Conservation (phyloP, 2,329 filamentous ascomycete species). For the Botrytis elliptica region DNA sequence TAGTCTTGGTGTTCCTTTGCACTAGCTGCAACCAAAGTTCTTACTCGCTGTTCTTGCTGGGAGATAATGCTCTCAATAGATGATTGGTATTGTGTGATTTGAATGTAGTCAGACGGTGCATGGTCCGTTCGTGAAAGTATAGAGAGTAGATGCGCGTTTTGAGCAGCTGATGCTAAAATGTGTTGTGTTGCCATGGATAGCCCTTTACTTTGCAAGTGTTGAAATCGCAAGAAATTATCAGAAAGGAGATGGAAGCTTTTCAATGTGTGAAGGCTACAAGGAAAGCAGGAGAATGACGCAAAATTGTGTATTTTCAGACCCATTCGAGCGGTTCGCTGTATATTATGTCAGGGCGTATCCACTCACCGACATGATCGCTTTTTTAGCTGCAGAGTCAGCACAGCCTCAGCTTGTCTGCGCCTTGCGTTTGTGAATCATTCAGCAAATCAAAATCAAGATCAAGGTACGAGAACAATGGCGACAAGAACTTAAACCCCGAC, state of each 20-base stretch:
- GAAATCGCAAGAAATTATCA: background rate
- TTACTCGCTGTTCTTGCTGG: constrained; percentile 42
- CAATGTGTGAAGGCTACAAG: background rate
- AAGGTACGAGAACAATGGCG: background rate
- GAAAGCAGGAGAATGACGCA: background rate
- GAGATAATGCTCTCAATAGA: constrained; percentile 47
- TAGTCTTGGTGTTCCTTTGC: constrained; percentile 50
- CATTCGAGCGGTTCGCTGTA: background rate
- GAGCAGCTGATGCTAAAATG: constrained; percentile 15
- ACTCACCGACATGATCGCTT: background rate
- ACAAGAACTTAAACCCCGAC: background rate
- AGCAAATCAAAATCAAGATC: background rate
- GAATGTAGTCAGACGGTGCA: constrained; percentile 46
- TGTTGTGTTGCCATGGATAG: constrained; percentile 11
- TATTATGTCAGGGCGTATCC: background rate
- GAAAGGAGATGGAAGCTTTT: background rate
- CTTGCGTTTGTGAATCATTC: constrained; percentile 1
- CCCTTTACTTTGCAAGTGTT: background rate
- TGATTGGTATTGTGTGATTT: constrained; percentile 47
- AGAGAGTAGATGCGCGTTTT: constrained; percentile 41
- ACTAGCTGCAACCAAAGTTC: constrained; percentile 20
- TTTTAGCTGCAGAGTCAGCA: constrained; percentile 6
- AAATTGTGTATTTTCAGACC: background rate
- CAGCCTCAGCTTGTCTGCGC: constrained; percentile 10
- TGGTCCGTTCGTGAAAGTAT: constrained; percentile 51